Evolutionary conservation across 73 alveolate species (phyloP), one percentile per base, ranked within the genome.

Genomic region (Tetrahymena elliotti): DNA sequence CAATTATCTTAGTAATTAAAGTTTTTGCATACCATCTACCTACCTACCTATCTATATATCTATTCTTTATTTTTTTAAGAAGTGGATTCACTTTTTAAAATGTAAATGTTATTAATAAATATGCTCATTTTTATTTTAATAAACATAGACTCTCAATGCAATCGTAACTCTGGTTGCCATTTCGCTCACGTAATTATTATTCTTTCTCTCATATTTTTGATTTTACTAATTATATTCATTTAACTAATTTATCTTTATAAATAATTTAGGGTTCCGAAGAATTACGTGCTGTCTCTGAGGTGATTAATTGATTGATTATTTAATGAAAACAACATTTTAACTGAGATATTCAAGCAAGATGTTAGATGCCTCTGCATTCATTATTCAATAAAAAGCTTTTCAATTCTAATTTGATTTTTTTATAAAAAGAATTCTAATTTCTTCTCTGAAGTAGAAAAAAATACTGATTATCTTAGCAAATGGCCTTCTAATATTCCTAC

Each of bases 401-500:
- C 2, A 47, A 47, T 10, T 47, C 82, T 47, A 1, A 47, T 47
- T 47, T 47, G 82, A 47, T 68, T 68, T 68, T 68, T 68, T 68
- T 22, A 18, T 7, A 68, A 68, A 68, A 27, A 68, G 88, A 68
- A 68, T 68, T 68, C 88, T 68, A 68, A 68, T 68, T 68, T 68
- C 88, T 68, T 68, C 36, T 10, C 88, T 68, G 88, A 68, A 68
- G 88, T 68, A 68, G 88, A 68, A 68, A 68, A 68, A 68, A 68
- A 68, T 68, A 68, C 34, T 68, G 88, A 68, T 68, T 68, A 68
- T 68, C 88, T 68, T 68, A 68, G 36, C 88, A 68, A 68, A 10
- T 68, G 88, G 88, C 88, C 88, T 68, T 68, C 88, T 68, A 68
- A 68, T 68, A 68, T 68, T 68, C 88, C 88, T 68, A 68, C 88